Percentiles rank a stretch among this genome's conserved stretches.
Evolutionary conservation across 2,329 filamentous ascomycete species (phyloP).

Genomic region (Microdochium bolleyi): DNA sequence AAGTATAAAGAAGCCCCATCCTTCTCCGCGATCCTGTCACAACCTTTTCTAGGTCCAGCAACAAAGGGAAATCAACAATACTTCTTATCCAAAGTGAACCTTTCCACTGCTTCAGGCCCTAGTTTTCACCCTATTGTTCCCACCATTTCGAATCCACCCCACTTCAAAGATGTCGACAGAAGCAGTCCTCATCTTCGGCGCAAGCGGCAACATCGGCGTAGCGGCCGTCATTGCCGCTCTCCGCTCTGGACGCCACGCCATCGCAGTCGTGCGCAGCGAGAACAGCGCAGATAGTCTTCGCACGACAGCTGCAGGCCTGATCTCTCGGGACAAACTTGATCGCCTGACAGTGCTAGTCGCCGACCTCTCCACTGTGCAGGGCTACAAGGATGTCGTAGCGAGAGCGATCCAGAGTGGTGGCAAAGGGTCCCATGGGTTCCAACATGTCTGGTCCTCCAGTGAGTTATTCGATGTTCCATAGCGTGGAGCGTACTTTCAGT

Average conservation of each 20-base stretch:
- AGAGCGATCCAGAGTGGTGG: not conserved
- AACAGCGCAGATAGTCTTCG: constrained; percentile 21
- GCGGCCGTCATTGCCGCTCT: constrained; percentile 21
- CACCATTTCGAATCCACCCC: no score
- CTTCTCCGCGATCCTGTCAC: no score
- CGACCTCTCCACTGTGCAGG: constrained; percentile 19
- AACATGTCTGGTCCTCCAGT: constrained; percentile 27
- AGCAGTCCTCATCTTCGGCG: constrained; percentile 25
- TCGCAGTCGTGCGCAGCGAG: constrained; percentile 27
- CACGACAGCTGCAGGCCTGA: constrained; percentile 9
- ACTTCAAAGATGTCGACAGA: not conserved
- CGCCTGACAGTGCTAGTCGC: constrained; percentile 22
- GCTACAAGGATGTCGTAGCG: constrained; percentile 22
- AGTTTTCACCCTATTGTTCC: no score
- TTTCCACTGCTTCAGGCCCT: no score
- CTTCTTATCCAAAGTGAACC: no score
- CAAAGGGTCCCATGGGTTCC: constrained; percentile 20
- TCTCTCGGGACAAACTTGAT: constrained; percentile 8
- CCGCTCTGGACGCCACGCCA: constrained; percentile 17
- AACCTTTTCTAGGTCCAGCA: no score
- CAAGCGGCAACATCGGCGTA: constrained; percentile 29
- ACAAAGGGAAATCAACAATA: no score
- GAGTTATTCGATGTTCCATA: not conserved
- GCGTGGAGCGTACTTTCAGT: not conserved
- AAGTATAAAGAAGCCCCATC: no score